Evolutionary conservation across 371 early-diverging fungal species (phyloP), one percentile per base, ranked within the genome.

Genomic region (Mortierella sp.): DNA sequence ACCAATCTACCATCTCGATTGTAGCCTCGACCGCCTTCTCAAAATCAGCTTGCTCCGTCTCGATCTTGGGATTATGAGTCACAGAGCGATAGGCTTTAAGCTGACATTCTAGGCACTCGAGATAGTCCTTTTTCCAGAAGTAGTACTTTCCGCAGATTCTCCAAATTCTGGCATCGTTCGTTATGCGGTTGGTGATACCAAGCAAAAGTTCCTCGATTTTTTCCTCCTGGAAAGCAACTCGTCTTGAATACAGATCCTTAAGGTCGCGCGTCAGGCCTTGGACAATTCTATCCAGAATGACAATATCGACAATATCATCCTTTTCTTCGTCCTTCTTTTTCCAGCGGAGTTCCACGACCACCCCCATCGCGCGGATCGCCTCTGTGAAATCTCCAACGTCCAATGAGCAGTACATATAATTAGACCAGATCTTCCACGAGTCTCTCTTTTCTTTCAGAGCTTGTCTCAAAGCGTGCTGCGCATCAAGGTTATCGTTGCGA

Each of bases 381-480:
- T 96, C 94, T 28, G 91, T 76, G 71, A 95, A 92, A 69, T 95
- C 91, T 16, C 94, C 95, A 19, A 97, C 76, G 72, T 95, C 94
- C 43, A 94, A 67, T 22, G 94, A 89, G 4, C 91, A 88, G 66
- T 91, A 91, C 87, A 98, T 81, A 65, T 93, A 90, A 85, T 98
- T 98, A 55, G 94, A 90, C 98, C 98, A 98, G 75, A 98, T 95
- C 74, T 92, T 93, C 92, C 95, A 94, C 68, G 87, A 92, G 47
- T 96, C 96, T 77, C 85, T 91, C 74, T 94, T 93, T 67, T 88
- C 87, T 71, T 92, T 92, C 22, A 95, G 76, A 0, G 97, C 97
- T 83, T 96, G 95, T 65, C 92, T 89, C 21, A 97, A 86, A 0
- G 96, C 94, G 38, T 92, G 87, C 78, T 92, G 94, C 0, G 97